Evolutionary conservation across 1,139 yeast genomes (phyloP).

Genomic region (Lodderomyces beijingensis): DNA sequence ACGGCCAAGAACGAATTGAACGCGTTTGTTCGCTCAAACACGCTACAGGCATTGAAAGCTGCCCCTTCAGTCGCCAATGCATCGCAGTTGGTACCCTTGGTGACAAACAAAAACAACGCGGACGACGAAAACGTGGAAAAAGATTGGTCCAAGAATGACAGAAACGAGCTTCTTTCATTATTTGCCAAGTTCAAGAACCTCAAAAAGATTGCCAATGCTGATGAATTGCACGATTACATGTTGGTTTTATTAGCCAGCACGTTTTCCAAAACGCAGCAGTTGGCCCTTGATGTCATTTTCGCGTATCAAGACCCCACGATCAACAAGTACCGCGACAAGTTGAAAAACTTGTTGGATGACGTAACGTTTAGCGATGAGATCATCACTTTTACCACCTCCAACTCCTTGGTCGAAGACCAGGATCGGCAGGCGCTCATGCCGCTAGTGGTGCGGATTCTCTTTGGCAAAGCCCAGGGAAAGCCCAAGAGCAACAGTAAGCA

Average conservation of each 20-base stretch:
- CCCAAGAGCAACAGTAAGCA: conserved; percentile 61
- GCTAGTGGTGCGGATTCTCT: conserved; percentile 68
- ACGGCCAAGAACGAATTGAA: conserved; percentile 28
- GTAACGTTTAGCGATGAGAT: conserved; percentile 83
- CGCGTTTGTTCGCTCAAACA: conserved; percentile 16
- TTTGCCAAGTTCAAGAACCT: conserved; percentile 66
- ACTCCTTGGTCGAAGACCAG: conserved; percentile 48
- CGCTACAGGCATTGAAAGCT: conserved; percentile 10
- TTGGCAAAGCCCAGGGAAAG: conserved; percentile 75
- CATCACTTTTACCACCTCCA: conserved; percentile 51
- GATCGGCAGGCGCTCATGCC: conserved; percentile 67
- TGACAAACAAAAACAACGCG: conserved; percentile 23
- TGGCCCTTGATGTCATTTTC: conserved; percentile 70
- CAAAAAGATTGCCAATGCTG: conserved; percentile 47
- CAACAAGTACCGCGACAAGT: conserved; percentile 66
- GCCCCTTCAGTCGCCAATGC: conserved; percentile 76
- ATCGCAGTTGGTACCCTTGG: conserved; percentile 47
- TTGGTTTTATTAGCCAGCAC: conserved; percentile 61
- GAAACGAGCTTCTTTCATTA: conserved; percentile 55
- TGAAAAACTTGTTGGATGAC: conserved; percentile 76
- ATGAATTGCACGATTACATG: conserved; percentile 50
- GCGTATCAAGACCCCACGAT: conserved; percentile 58
- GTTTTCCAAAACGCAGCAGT: conserved; percentile 58
- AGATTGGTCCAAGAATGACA: conserved; percentile 59
- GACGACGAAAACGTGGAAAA: conserved; percentile 19